Conservation (phyloP, 441 rosid genomes). For the Geranium incanum region DNA sequence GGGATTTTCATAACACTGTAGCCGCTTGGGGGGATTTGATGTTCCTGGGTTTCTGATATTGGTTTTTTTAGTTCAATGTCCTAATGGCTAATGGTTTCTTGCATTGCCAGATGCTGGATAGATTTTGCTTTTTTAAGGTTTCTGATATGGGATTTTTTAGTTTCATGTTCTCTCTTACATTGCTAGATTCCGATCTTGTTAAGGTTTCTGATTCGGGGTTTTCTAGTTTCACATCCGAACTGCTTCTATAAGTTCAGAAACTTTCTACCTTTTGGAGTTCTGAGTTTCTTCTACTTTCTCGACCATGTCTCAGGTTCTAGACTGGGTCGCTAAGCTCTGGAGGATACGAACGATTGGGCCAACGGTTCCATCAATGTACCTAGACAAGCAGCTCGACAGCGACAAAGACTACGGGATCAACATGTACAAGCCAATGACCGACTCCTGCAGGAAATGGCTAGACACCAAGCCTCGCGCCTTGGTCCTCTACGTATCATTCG, state of each 20-base stretch:
- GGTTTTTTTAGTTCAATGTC: not conserved
- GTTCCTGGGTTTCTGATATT: too few relatives aligned
- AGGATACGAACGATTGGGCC: not conserved
- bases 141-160: too few relatives aligned
- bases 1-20: too few relatives aligned
- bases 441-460: not conserved
- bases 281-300: not conserved
- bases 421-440: not conserved
- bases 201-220: too few relatives aligned
- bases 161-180: too few relatives aligned
- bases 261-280: not conserved
- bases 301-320: not conserved
- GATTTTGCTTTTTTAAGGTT: too few relatives aligned
- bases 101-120: too few relatives aligned
- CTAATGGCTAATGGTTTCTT: not conserved
- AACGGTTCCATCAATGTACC: not conserved
- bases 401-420: not conserved
- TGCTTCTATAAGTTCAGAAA: not conserved
- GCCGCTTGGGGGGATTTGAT: too few relatives aligned
- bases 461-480: not conserved
- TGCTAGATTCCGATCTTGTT: too few relatives aligned
- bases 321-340: conserved; percentile 4
- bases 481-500: not conserved
- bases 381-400: not conserved
- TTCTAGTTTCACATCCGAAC: too few relatives aligned